A percentile compares a stretch with the other conserved stretches of the same genome.
Evolutionary conservation across 164 flowering plant species (phyloP).

Genomic region (Echeveria elegans): DNA sequence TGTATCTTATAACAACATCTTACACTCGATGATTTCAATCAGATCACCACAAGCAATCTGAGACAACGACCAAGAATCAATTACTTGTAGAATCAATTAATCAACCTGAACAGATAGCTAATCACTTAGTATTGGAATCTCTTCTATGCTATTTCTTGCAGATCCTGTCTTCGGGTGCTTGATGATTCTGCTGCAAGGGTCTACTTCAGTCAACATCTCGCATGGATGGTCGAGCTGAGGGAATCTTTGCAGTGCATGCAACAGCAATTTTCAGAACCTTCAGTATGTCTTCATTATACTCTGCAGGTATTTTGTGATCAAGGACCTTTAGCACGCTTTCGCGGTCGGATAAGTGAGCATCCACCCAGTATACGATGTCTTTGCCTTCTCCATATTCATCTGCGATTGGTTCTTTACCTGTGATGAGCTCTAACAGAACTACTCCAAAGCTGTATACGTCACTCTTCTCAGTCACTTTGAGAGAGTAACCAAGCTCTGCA

Average conservation of each 20-base stretch:
- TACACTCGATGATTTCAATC: background rate
- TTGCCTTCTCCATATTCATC: conserved; percentile 71
- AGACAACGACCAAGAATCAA: too few species aligned
- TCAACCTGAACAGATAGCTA: background rate
- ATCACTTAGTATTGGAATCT: background rate
- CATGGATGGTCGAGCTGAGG: conserved; percentile 74
- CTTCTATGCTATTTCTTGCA: background rate
- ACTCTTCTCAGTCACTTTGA: conserved; percentile 63
- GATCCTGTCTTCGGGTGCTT: conserved; percentile 1
- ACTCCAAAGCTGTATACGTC: conserved; percentile 93
- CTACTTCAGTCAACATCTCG: conserved; percentile 70
- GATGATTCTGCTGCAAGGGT: conserved; percentile 25
- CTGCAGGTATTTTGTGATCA: conserved; percentile 32
- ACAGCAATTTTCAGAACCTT: conserved; percentile 59
- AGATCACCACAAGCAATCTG: background rate
- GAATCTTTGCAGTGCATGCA: conserved; percentile 73
- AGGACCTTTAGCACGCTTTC: conserved; percentile 37
- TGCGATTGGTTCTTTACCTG: conserved; percentile 60
- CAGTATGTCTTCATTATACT: conserved; percentile 49
- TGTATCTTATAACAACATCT: background rate
- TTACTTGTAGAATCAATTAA: background rate
- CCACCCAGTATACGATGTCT: conserved; percentile 76
- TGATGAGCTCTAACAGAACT: conserved; percentile 68
- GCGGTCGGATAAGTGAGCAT: conserved; percentile 32
- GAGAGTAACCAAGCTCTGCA: conserved; percentile 79